Base-by-base conservation (phyloP, 805 yeast species). In the Candida tammaniensis region DNA sequence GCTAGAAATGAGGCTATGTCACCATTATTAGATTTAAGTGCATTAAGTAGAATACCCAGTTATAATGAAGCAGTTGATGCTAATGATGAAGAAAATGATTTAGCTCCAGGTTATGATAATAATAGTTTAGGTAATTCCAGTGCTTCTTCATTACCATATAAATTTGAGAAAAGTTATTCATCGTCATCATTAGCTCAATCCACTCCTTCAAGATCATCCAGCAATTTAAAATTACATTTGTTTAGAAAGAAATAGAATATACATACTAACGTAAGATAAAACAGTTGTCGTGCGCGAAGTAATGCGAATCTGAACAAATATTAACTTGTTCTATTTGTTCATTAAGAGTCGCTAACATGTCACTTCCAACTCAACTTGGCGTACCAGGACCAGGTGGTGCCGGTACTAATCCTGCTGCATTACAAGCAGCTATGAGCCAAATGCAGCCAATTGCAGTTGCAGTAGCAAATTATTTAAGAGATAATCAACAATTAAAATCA, bases 401-500 rank as follows among this genome's bases (percentile, higher is more conserved):
- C 5, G 16, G 17, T 14, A 16, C 34, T 8, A 27, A 33, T 8
- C 38, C 38, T 9, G 42, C 36, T 9, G 44, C 43, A 5, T 15
- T 43, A 6, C 35, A 38, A 19, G 40, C 30, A 15, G 30, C 36
- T 9, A 24, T 43, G 34, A 35, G 36, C 18, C 52, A 52, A 32
- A 45, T 52, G 35, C 45, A 55, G 4, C 86, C 86, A 1, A 64
- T 71, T 17, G 81, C 89, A 0, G 44, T 80, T 30, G 82, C 82
- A 12, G 61, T 91, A 28, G 96, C 95, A 24, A 71, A 74, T 34
- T 83, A 70, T 42, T 66, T 89, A 42, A 78, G 91, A 40, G 75
- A 77, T 47, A 74, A 84, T 57, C 54, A 65, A 21, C 59, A 63
- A n/a, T 68, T 91, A 43, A 93, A 91, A 53, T 84, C 82, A 59